A percentile compares a stretch with the other conserved stretches of the same genome.
Evolutionary conservation across 2,329 filamentous ascomycete genomes (phyloP).

Genomic region (Aspergillus pseudoglaucus): DNA sequence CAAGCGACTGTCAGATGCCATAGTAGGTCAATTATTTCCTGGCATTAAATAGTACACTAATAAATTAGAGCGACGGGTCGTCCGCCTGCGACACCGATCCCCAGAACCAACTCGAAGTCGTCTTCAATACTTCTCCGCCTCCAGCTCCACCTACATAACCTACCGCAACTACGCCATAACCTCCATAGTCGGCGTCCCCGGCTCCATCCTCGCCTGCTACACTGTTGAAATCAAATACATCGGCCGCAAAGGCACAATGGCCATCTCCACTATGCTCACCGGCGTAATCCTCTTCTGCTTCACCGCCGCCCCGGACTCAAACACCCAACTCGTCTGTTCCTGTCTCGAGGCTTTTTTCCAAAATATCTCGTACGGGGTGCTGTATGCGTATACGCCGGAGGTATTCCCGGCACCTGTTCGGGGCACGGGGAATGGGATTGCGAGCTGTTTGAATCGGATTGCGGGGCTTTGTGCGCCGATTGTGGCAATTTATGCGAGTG

Average conservation of each 20-base stretch:
- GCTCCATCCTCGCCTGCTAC: constrained; percentile 66
- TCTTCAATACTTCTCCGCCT: constrained; percentile 65
- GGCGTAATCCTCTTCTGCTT: constrained; percentile 52
- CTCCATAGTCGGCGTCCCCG: constrained; percentile 68
- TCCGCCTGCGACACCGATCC: background rate
- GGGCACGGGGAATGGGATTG: constrained; percentile 49
- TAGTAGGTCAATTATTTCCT: constrained; percentile 11
- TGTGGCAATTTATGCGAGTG: constrained; percentile 37
- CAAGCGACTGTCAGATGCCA: background rate
- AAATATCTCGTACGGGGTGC: constrained; percentile 51
- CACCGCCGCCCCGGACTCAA: constrained; percentile 43
- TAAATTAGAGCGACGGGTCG: background rate
- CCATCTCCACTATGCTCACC: constrained; percentile 45
- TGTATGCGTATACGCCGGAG: constrained; percentile 55
- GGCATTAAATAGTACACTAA: constrained; percentile 5
- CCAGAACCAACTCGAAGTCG: constrained; percentile 38
- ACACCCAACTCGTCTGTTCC: constrained; percentile 47
- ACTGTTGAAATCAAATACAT: constrained; percentile 64
- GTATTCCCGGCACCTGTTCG: constrained; percentile 52
- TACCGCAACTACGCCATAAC: constrained; percentile 83
- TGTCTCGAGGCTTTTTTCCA: constrained; percentile 53
- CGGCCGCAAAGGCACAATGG: constrained; percentile 53
- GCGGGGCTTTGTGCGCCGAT: constrained; percentile 40
- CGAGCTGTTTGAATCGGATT: constrained; percentile 41
- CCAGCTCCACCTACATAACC: constrained; percentile 33